Percentiles rank a stretch among this genome's conserved stretches.
Evolutionary conservation across 305 asterid species (phyloP).

Genomic region (Fraxinus paxiana): DNA sequence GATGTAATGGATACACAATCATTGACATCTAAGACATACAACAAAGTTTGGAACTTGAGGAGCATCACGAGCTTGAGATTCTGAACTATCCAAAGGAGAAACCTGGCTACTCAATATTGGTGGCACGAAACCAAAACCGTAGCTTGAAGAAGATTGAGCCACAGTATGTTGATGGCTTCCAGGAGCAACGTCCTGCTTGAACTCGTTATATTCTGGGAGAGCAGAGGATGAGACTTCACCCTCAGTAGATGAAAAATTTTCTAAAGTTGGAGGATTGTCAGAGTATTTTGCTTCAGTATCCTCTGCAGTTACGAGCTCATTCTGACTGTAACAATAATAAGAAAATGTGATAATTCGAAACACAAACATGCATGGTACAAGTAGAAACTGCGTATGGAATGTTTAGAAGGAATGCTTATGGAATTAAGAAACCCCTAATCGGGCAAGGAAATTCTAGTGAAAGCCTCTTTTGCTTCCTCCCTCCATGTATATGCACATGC

Average conservation of each 20-base stretch:
- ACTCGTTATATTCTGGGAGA: conserved; percentile 44
- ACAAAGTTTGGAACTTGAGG: conserved; percentile 62
- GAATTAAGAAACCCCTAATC: not conserved
- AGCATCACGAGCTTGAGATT: conserved; percentile 62
- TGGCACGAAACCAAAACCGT: conserved; percentile 57
- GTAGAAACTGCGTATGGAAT: not conserved
- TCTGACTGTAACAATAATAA: conserved; percentile 45
- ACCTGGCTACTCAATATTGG: conserved; percentile 52
- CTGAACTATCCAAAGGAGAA: conserved; percentile 61
- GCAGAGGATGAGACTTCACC: conserved; percentile 52
- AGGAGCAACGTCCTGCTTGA: conserved; percentile 52
- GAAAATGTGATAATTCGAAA: conserved; percentile 15
- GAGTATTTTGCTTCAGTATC: conserved; percentile 44
- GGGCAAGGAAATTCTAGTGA: not conserved
- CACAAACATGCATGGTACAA: conserved; percentile 3
- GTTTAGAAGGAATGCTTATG: not conserved
- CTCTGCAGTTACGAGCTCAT: conserved; percentile 43
- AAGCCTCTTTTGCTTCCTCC: not conserved
- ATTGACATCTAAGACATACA: conserved; percentile 43
- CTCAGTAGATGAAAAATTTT: conserved; percentile 37
- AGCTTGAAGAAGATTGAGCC: conserved; percentile 54
- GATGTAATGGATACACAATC: not conserved
- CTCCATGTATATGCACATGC: not conserved
- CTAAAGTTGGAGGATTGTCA: conserved; percentile 48
- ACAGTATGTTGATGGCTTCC: conserved; percentile 54